Evolutionary conservation across 768 basidiomycete species (phyloP).

Genomic region (Cystobasidium ongulense): DNA sequence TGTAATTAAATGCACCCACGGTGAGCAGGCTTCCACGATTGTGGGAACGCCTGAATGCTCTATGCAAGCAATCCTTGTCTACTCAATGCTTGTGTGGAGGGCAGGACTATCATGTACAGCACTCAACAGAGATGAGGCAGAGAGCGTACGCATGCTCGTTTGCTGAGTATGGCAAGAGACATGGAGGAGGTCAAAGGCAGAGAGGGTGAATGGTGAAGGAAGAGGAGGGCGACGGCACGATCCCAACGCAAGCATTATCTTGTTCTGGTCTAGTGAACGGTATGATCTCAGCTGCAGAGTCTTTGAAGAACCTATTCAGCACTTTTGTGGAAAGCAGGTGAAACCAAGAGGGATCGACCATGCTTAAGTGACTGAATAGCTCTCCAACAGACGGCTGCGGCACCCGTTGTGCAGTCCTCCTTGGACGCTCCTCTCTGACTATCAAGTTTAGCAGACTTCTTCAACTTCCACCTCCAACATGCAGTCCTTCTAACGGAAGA

Average conservation of each 20-base stretch:
- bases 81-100: too few relatives aligned
- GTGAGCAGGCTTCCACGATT: too few relatives aligned
- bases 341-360: not conserved
- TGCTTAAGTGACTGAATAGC: not conserved
- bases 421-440: not conserved
- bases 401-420: conserved; percentile 33
- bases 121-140: not conserved
- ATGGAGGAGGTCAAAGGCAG: conserved; percentile 42
- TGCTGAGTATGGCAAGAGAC: not conserved
- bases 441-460: not conserved
- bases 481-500: not conserved
- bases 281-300: conserved; percentile 66
- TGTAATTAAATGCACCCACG: too few relatives aligned
- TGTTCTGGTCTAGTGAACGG: conserved; percentile 97
- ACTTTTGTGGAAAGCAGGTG: not conserved
- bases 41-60: too few relatives aligned
- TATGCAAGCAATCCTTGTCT: too few relatives aligned
- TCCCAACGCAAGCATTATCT: conserved; percentile 93
- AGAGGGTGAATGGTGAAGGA: not conserved
- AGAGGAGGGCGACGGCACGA: conserved; percentile 45
- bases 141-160: not conserved
- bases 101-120: conserved; percentile 33
- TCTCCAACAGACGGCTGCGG: not conserved
- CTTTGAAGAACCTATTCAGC: not conserved
- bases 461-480: not conserved